Conservation (phyloP, 75 land plant species). For the Picea sitchensis region DNA sequence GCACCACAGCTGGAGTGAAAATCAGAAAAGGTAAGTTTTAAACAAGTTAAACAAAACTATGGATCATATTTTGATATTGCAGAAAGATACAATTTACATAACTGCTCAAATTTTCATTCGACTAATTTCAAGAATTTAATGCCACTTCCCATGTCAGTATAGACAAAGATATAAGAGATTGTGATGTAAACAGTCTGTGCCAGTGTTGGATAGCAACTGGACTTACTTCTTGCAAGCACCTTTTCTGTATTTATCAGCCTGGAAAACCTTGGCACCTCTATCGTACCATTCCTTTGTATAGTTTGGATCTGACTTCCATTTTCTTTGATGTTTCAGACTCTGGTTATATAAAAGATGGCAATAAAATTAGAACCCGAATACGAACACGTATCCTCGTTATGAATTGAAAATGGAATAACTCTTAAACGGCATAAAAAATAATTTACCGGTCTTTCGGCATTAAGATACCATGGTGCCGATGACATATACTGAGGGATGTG, state of each 20-base stretch:
- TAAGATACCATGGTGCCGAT: slow-evolving; percentile 52
- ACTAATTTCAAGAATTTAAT: no score
- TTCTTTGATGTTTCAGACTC: slow-evolving; percentile 57
- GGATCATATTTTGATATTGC: neutral
- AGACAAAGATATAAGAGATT: no score
- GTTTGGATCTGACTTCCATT: slow-evolving; percentile 52
- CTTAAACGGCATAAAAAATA: neutral
- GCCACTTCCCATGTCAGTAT: no score
- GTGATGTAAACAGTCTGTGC: no score
- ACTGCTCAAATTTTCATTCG: no score
- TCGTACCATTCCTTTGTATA: slow-evolving; percentile 53
- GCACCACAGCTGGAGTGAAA: slow-evolving; percentile 36
- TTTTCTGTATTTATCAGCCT: slow-evolving; percentile 45
- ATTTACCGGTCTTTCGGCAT: slow-evolving; percentile 47
- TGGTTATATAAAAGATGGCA: neutral
- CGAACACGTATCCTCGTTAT: neutral
- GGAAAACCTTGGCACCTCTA: slow-evolving; percentile 40
- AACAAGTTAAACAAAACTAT: neutral
- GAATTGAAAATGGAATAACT: neutral
- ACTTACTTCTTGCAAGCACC: slow-evolving; percentile 44
- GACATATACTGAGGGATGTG: slow-evolving; percentile 59
- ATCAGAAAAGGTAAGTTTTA: neutral
- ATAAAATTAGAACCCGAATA: neutral
- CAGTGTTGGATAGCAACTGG: no score
- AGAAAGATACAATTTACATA: no score